These are phyloP conservation scores for Euphorbia lathyris DNA, from an alignment of 345 rosid species.

Conservation along the genomic window DNA sequence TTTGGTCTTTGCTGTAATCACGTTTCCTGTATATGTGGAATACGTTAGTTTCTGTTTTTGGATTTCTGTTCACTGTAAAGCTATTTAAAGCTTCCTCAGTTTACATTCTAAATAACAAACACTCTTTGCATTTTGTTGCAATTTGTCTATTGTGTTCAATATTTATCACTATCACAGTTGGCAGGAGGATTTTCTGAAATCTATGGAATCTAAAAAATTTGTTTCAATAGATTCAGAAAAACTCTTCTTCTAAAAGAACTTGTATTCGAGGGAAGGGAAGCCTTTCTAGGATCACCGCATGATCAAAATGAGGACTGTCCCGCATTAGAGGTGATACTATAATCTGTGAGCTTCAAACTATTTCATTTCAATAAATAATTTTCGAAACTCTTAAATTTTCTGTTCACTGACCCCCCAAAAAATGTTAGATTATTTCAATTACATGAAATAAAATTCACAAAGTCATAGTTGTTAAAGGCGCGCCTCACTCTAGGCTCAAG, in stretches of 20 bases:
- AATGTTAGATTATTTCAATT: not conserved
- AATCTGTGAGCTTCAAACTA: not conserved
- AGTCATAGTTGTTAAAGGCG: no score
- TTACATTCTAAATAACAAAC: no score
- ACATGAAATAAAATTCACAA: not conserved
- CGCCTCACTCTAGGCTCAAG: no score
- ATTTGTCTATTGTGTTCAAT: no score
- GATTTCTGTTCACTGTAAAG: no score
- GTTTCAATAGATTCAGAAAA: no score
- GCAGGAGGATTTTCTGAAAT: not conserved
- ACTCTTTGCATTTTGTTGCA: no score
- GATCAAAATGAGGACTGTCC: not conserved
- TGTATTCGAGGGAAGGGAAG: not conserved
- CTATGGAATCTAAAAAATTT: not conserved
- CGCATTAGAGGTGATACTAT: not conserved
- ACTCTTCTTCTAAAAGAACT: not conserved
- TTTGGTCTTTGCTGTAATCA: no score
- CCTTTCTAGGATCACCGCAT: not conserved
- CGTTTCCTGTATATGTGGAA: no score
- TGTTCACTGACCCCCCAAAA: not conserved
- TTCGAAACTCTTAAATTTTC: not conserved
- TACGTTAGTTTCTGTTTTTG: no score
- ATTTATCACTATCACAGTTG: not conserved
- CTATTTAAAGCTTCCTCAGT: no score
- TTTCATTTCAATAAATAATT: not conserved